phyloP scores from a whole-genome alignment of 768 basidiomycete genomes.

The Lentinula detonsa region DNA sequence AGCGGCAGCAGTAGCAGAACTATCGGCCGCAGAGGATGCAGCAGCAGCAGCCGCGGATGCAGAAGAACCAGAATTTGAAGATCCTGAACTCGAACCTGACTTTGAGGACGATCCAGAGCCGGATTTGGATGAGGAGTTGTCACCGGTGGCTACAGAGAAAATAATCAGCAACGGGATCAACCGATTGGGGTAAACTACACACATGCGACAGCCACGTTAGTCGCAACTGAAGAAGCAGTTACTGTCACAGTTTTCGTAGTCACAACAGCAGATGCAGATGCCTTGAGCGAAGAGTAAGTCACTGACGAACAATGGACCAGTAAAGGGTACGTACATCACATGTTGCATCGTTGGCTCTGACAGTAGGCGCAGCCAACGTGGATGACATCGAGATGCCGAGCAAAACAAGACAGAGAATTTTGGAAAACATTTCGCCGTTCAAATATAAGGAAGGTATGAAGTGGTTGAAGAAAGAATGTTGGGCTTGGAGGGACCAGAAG shows the following conservation, averaged over 20 bases:
- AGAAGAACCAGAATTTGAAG: neutral
- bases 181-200: neutral
- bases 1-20: neutral
- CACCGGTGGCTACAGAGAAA: neutral
- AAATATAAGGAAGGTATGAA: neutral
- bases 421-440: conserved; percentile 5
- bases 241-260: conserved; percentile 1
- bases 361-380: neutral
- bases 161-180: neutral
- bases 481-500: neutral
- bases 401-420: conserved; percentile 1
- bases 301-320: neutral
- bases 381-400: neutral
- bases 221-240: neutral
- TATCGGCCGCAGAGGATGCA: neutral
- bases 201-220: neutral
- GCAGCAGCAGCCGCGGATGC: neutral
- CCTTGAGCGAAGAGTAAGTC: neutral
- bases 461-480: conserved; percentile 3
- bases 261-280: neutral
- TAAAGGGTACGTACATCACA: neutral
- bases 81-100: neutral
- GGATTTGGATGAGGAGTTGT: neutral
- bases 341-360: neutral
- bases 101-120: neutral